These are phyloP conservation scores for Tetrastigma voinierianum DNA, from an alignment of 164 flowering plant species.

Conservation along the genomic window DNA sequence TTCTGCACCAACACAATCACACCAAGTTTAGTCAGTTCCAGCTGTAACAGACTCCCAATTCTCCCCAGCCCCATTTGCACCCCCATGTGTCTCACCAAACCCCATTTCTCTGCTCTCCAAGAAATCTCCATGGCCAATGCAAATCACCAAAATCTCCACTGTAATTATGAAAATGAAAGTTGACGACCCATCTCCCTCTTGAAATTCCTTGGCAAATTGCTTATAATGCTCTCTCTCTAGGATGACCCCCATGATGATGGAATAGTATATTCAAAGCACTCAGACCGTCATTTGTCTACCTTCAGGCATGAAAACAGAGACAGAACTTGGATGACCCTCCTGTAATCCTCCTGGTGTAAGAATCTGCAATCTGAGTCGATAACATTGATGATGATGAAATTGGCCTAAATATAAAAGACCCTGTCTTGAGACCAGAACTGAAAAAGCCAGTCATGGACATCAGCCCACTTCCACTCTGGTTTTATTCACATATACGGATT, in stretches of 20 bases:
- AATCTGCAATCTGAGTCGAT: constrained; percentile 18
- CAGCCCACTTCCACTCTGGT: constrained; percentile 47
- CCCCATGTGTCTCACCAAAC: constrained; percentile 7
- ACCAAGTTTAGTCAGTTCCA: constrained; percentile 7
- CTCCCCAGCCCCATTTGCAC: constrained; percentile 12
- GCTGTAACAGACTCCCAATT: constrained; percentile 9
- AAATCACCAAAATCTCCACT: background rate
- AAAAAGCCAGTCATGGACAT: constrained; percentile 75
- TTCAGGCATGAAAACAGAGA: constrained; percentile 54
- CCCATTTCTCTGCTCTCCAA: background rate
- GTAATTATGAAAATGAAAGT: constrained; percentile 1
- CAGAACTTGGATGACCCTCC: constrained; percentile 37
- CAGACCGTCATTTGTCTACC: constrained; percentile 27
- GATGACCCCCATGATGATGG: background rate
- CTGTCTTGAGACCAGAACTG: constrained; percentile 38
- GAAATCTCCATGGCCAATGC: background rate
- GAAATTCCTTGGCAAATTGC: background rate
- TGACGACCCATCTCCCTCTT: constrained; percentile 1
- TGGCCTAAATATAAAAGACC: constrained; percentile 52
- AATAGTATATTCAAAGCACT: background rate
- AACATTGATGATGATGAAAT: constrained; percentile 15
- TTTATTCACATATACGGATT: constrained; percentile 32
- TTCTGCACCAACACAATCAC: constrained; percentile 23
- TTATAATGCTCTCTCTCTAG: background rate
- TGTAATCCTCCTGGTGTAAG: constrained; percentile 16